These are phyloP conservation scores for Arabis alpina DNA, from an alignment of 345 rosid species.

Conservation along the genomic window DNA sequence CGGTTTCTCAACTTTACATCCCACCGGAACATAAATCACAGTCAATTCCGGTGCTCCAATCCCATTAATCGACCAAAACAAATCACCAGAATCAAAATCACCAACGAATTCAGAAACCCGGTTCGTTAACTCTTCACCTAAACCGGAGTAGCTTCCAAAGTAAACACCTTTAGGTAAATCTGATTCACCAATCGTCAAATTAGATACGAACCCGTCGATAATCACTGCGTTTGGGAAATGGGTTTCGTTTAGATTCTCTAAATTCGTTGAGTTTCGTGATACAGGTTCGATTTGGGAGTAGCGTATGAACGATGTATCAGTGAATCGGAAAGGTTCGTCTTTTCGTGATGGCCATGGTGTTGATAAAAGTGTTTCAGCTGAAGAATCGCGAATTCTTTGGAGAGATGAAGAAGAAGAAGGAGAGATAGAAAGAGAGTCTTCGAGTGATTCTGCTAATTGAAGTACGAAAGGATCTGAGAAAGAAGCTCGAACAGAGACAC, in stretches of 20 bases:
- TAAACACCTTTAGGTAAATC: constrained; percentile 78
- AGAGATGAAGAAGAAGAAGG: constrained; percentile 52
- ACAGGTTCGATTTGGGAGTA: constrained; percentile 66
- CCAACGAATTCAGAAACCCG: constrained; percentile 54
- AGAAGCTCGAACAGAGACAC: constrained; percentile 49
- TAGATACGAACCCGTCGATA: constrained; percentile 70
- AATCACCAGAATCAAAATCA: constrained; percentile 73
- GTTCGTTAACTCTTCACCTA: constrained; percentile 48
- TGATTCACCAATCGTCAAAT: constrained; percentile 50
- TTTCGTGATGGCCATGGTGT: constrained; percentile 88
- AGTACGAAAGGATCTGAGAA: constrained; percentile 92
- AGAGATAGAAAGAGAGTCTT: constrained; percentile 67
- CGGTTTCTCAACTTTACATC: constrained; percentile 71
- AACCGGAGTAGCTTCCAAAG: constrained; percentile 66
- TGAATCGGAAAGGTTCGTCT: constrained; percentile 89
- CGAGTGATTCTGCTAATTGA: constrained; percentile 84
- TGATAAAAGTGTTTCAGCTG: constrained; percentile 68
- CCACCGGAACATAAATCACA: constrained; percentile 79
- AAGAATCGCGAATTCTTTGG: constrained; percentile 71
- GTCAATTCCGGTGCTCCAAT: constrained; percentile 86
- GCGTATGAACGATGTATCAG: constrained; percentile 77
- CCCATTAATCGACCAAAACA: constrained; percentile 92
- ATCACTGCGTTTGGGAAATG: constrained; percentile 55
- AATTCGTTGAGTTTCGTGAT: constrained; percentile 39
- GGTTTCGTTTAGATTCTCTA: constrained; percentile 45